phyloP scores from a whole-genome alignment of 371 early-diverging fungal species.

The Mucor saturninus region DNA sequence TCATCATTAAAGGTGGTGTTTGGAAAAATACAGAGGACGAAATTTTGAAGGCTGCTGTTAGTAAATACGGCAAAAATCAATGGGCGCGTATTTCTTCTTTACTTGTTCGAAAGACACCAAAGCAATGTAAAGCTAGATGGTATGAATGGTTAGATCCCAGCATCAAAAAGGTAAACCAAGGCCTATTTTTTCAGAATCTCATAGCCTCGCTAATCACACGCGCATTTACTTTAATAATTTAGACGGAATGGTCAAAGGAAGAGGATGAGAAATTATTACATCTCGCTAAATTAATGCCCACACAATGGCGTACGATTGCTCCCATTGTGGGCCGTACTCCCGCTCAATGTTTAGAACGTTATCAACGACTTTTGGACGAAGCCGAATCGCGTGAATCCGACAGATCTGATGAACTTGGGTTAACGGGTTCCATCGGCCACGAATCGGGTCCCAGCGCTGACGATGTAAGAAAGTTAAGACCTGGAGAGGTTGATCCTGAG shows the following conservation, averaged over 20 bases:
- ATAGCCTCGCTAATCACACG: neutral
- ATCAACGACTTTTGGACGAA: constrained; percentile 94
- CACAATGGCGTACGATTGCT: constrained; percentile 98
- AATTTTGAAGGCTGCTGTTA: constrained; percentile 96
- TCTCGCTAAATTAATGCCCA: constrained; percentile 98
- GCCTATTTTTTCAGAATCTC: no score
- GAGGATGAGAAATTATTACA: constrained; percentile 98
- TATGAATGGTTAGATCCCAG: constrained; percentile 98
- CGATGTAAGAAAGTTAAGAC: constrained; percentile 82
- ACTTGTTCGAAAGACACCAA: constrained; percentile 93
- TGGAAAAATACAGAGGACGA: constrained; percentile 97
- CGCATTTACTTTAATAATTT: neutral
- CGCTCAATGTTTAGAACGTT: constrained; percentile 96
- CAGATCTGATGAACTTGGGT: constrained; percentile 64
- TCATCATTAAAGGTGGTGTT: constrained; percentile 73
- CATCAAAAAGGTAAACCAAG: constrained; percentile 83
- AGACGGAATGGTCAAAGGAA: constrained; percentile 97
- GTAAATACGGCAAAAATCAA: constrained; percentile 98
- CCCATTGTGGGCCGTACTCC: constrained; percentile 98
- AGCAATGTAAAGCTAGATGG: constrained; percentile 99
- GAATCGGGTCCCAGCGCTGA: constrained; percentile 82
- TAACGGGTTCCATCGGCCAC: constrained; percentile 67
- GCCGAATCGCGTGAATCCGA: constrained; percentile 80
- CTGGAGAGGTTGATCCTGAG: constrained; percentile 97
- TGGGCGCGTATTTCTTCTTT: constrained; percentile 98